Evolutionary conservation across 169 alveolate species (phyloP).

Genomic region (Eimeria brunetti): DNA sequence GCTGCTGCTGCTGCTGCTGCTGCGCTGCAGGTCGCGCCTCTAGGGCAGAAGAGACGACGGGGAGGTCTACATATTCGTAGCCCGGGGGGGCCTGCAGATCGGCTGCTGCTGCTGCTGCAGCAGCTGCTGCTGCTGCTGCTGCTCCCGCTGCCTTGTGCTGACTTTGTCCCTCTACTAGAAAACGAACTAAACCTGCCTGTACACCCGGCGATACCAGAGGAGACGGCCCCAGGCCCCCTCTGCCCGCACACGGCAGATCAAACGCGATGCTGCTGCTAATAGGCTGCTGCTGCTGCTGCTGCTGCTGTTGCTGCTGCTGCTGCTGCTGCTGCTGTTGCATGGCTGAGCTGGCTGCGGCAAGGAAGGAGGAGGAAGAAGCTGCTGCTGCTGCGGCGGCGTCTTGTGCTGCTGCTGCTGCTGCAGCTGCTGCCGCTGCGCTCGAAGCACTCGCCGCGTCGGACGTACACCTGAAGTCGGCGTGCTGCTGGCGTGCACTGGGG

Average conservation of each 20-base stretch:
- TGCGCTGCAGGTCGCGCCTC: constrained; percentile 32
- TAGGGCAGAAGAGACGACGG: background rate
- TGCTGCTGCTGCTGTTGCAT: constrained; percentile 1
- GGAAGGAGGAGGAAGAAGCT: background rate
- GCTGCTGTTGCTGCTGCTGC: no score
- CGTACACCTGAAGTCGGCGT: background rate
- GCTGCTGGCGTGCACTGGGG: constrained; percentile 20
- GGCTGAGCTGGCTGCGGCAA: background rate
- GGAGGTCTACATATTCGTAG: constrained; percentile 30
- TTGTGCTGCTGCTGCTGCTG: no score
- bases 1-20: no score
- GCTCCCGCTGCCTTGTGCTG: background rate
- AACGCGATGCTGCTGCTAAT: background rate
- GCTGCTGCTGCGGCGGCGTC: constrained; percentile 1
- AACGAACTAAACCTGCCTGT: constrained; percentile 27
- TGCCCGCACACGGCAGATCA: constrained; percentile 7
- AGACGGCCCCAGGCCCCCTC: background rate
- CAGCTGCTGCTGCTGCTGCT: background rate
- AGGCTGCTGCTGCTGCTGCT: no score
- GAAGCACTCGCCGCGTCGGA: background rate
- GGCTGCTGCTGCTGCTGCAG: background rate
- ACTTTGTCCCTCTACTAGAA: constrained; percentile 1
- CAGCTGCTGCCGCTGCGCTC: constrained; percentile 7
- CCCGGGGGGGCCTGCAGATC: constrained; percentile 59
- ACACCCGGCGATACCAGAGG: background rate